These are phyloP conservation scores for Arthromyces matolae DNA, from an alignment of 768 basidiomycete species.

Conservation along the genomic window DNA sequence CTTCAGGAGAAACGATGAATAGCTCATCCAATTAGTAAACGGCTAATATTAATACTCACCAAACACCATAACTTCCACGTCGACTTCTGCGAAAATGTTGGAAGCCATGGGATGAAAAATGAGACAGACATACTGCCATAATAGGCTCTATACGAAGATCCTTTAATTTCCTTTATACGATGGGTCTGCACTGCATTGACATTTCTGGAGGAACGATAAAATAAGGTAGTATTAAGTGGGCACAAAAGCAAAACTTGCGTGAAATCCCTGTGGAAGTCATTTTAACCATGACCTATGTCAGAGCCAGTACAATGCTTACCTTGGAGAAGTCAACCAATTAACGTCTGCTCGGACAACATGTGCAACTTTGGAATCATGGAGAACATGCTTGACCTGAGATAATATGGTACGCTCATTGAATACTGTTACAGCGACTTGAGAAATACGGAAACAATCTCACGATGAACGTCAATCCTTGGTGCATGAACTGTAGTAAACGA, in stretches of 20 bases:
- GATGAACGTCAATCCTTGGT: conserved; percentile 80
- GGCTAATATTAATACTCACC: conserved; percentile 40
- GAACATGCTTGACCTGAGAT: conserved; percentile 75
- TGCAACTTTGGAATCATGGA: conserved; percentile 73
- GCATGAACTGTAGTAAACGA: conserved; percentile 69
- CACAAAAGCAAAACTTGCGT: conserved; percentile 47
- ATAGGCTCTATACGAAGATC: conserved; percentile 52
- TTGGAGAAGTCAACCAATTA: conserved; percentile 77
- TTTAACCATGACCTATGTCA: too few relatives aligned
- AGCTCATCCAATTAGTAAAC: too few relatives aligned
- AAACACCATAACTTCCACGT: conserved; percentile 67
- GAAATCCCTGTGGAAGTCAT: conserved; percentile 50
- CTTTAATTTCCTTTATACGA: conserved; percentile 64
- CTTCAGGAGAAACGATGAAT: conserved; percentile 27
- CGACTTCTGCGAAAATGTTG: conserved; percentile 43
- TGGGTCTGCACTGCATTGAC: conserved; percentile 74
- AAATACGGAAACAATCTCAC: conserved; percentile 34
- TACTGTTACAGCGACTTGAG: too few relatives aligned
- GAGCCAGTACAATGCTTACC: too few relatives aligned
- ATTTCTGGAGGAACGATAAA: conserved; percentile 42
- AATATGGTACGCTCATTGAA: neutral
- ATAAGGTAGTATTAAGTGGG: neutral
- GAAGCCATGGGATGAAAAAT: neutral
- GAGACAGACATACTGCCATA: conserved; percentile 61
- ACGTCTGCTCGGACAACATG: conserved; percentile 72